phyloP scores from a whole-genome alignment of 306 rosid genomes.

The Cyclanthera cordifolia region DNA sequence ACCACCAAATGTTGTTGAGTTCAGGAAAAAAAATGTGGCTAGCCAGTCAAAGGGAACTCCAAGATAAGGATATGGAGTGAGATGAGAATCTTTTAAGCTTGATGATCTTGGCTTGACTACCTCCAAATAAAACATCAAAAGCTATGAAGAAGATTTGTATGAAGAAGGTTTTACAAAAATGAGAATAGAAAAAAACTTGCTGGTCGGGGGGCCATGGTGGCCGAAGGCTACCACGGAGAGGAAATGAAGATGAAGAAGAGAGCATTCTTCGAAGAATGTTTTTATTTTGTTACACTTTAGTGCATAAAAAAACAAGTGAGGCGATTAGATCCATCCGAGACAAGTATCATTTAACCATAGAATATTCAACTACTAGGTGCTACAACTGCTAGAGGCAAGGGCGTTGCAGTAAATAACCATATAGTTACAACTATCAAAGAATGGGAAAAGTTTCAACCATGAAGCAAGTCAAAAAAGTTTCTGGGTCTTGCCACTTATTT shows the following conservation, averaged over 20 bases:
- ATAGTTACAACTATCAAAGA: not conserved
- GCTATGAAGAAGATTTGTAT: too few species aligned
- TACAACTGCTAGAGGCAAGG: not conserved
- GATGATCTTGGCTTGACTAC: too few species aligned
- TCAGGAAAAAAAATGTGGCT: too few species aligned
- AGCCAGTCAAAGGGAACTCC: too few species aligned
- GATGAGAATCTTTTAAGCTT: too few species aligned
- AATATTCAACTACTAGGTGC: not conserved
- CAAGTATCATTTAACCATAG: not conserved
- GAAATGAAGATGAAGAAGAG: not conserved
- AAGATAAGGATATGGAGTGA: too few species aligned
- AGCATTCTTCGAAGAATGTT: not conserved
- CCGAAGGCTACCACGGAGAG: too few species aligned
- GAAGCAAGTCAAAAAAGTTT: not conserved
- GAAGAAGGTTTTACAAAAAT: too few species aligned
- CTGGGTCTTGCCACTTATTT: not conserved
- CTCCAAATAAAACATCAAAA: too few species aligned
- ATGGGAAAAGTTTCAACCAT: not conserved
- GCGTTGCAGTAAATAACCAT: not conserved
- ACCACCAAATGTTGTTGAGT: too few species aligned
- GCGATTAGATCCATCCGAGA: not conserved
- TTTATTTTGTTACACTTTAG: not conserved
- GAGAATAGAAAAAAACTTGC: too few species aligned
- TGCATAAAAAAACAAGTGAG: not conserved
- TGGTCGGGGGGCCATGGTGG: too few species aligned